Percentiles rank a stretch among this genome's conserved stretches.
These are phyloP conservation scores for Turritis glabra DNA, from an alignment of 345 rosid species.

Conservation along the genomic window DNA sequence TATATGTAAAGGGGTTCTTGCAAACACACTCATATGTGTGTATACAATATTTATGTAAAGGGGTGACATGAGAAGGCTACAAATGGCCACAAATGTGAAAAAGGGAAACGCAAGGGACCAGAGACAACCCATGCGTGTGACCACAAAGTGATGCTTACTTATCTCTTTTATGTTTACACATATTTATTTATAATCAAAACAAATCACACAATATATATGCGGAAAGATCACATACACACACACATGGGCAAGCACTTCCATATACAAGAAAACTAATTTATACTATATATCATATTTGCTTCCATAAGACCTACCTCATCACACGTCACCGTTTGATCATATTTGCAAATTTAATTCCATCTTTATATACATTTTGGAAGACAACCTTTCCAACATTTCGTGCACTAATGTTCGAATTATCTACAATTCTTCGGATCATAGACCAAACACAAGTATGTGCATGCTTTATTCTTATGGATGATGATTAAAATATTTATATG, in stretches of 20 bases:
- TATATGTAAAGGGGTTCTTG: conserved; percentile 31
- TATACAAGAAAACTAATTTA: conserved; percentile 22
- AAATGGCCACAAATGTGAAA: conserved; percentile 46
- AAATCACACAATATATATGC: not conserved
- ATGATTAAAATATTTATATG: not conserved
- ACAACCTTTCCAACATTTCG: not conserved
- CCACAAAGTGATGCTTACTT: conserved; percentile 50
- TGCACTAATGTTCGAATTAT: not conserved
- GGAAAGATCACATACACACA: not conserved
- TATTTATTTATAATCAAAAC: not conserved
- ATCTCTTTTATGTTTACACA: conserved; percentile 31
- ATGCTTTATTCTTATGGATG: not conserved
- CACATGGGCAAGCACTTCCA: conserved; percentile 38
- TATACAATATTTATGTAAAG: conserved; percentile 23
- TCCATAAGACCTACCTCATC: conserved; percentile 43
- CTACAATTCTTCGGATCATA: not conserved
- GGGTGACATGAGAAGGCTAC: conserved; percentile 41
- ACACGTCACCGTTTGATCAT: conserved; percentile 35
- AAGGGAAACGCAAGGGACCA: conserved; percentile 55
- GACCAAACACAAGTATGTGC: not conserved
- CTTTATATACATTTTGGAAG: not conserved
- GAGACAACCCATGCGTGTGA: conserved; percentile 86
- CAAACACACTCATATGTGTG: conserved; percentile 30
- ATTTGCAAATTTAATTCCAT: conserved; percentile 16
- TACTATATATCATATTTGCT: conserved; percentile 28